Conservation (phyloP, 2,329 filamentous ascomycete species). For the Fusarium sp. region DNA sequence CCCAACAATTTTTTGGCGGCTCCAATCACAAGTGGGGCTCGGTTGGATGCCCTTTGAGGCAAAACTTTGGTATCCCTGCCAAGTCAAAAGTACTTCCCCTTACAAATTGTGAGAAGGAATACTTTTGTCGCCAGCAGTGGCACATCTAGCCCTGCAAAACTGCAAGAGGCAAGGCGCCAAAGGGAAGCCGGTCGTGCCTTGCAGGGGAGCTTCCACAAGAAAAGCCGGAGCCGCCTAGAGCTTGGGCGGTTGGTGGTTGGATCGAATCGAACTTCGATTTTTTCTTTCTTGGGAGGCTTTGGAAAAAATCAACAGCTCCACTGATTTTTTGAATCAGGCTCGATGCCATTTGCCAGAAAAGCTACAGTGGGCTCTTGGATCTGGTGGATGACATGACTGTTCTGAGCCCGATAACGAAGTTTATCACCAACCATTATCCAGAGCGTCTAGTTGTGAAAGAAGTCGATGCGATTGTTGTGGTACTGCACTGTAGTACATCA, state of each 20-base stretch:
- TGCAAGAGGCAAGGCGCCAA: conserved; percentile 25
- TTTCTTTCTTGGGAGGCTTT: conserved; percentile 7
- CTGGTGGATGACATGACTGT: conserved; percentile 5
- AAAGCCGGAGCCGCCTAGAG: conserved; percentile 27
- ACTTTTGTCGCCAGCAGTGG: conserved; percentile 10
- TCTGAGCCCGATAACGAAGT: neutral
- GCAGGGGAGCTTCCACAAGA: conserved; percentile 34
- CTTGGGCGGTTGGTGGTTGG: conserved; percentile 23
- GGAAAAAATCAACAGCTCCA: conserved; percentile 16
- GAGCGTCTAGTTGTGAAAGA: neutral
- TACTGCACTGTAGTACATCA: neutral
- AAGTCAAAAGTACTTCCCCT: conserved; percentile 6
- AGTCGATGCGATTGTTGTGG: neutral
- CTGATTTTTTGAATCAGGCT: neutral
- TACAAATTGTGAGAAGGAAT: neutral
- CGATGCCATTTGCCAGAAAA: conserved; percentile 7
- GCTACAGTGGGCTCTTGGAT: neutral
- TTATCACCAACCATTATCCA: conserved; percentile 1
- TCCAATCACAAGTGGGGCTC: conserved; percentile 38
- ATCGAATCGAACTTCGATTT: neutral
- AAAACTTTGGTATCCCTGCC: conserved; percentile 11
- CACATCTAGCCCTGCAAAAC: conserved; percentile 29
- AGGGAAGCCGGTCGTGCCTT: conserved; percentile 34
- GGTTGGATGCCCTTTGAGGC: conserved; percentile 20
- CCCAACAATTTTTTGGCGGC: conserved; percentile 48